These are phyloP conservation scores for Rhodamnia rubescens DNA, from an alignment of 345 rosid genomes.

Conservation along the genomic window DNA sequence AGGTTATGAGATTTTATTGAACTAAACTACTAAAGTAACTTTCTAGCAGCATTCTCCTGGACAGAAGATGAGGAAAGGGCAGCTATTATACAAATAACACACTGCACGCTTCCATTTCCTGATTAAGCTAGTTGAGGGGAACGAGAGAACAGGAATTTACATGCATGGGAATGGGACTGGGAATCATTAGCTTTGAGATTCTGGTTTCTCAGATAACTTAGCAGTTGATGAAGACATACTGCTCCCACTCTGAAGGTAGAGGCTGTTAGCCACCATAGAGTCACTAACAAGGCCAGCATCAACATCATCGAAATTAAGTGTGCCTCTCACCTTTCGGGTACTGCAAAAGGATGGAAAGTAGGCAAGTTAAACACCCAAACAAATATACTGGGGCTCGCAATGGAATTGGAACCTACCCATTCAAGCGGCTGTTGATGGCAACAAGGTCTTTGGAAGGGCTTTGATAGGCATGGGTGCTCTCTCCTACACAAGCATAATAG, in stretches of 20 bases:
- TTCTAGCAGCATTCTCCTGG: neutral
- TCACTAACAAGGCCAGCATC: slow-evolving; percentile 94
- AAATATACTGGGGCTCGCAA: neutral
- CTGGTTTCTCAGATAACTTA: slow-evolving; percentile 29
- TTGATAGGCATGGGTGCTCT: slow-evolving; percentile 91
- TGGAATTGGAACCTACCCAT: slow-evolving; percentile 31
- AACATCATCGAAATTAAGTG: slow-evolving; percentile 60
- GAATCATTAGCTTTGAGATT: slow-evolving; percentile 2
- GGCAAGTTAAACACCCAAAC: neutral
- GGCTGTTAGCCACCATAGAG: slow-evolving; percentile 86
- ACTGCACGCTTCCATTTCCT: neutral
- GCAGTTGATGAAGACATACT: slow-evolving; percentile 23
- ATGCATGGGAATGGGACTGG: neutral
- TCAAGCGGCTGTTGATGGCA: slow-evolving; percentile 80
- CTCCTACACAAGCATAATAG: slow-evolving; percentile 97
- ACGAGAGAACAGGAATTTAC: slow-evolving; percentile 12
- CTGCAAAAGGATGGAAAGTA: slow-evolving; percentile 18
- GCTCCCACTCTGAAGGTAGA: slow-evolving; percentile 57
- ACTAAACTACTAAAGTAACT: neutral
- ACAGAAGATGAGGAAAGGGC: neutral
- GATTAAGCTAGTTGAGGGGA: neutral
- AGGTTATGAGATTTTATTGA: neutral
- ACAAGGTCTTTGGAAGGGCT: slow-evolving; percentile 96
- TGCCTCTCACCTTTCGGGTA: slow-evolving; percentile 48
- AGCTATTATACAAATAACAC: neutral